These are phyloP conservation scores for Rhodotorula sp. DNA, from an alignment of 1,284 basidiomycete species.

Conservation along the genomic window DNA sequence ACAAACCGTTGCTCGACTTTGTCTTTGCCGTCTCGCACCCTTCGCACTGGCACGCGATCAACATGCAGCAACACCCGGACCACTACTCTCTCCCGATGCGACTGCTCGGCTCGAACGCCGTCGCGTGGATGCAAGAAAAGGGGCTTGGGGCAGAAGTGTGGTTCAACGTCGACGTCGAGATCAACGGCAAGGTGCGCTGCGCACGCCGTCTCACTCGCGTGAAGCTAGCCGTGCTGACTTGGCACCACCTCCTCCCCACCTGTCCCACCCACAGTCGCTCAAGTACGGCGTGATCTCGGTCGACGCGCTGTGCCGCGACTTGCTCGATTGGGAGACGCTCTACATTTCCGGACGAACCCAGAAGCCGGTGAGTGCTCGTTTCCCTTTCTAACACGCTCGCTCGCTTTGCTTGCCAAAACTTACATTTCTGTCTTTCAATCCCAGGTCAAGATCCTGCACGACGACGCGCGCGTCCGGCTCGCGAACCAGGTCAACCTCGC, in stretches of 20 bases:
- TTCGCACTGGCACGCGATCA: constrained; percentile 89
- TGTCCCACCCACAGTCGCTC: constrained; percentile 69
- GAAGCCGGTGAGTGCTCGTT: constrained; percentile 63
- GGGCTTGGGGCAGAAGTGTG: constrained; percentile 79
- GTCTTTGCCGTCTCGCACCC: constrained; percentile 91
- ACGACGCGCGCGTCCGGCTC: constrained; percentile 81
- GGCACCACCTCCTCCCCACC: too few relatives aligned
- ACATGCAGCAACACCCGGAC: constrained; percentile 80
- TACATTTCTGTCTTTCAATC: too few relatives aligned
- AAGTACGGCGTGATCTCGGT: constrained; percentile 98
- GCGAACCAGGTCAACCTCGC: constrained; percentile 91
- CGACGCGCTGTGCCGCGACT: constrained; percentile 81
- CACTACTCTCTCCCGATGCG: constrained; percentile 88
- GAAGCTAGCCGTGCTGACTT: constrained; percentile 15
- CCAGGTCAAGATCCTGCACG: constrained; percentile 74
- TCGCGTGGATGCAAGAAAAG: constrained; percentile 69
- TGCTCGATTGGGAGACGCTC: constrained; percentile 88
- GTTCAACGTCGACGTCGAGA: constrained; percentile 88
- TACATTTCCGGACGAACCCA: constrained; percentile 97
- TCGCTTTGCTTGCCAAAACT: background rate
- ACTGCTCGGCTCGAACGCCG: constrained; percentile 72
- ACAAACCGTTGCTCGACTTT: constrained; percentile 84
- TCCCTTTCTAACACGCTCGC: constrained; percentile 6
- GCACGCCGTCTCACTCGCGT: background rate
- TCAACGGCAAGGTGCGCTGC: constrained; percentile 72